These are phyloP conservation scores for Craterostigma plantagineum DNA, from an alignment of 257 asterid genomes.

Conservation along the genomic window DNA sequence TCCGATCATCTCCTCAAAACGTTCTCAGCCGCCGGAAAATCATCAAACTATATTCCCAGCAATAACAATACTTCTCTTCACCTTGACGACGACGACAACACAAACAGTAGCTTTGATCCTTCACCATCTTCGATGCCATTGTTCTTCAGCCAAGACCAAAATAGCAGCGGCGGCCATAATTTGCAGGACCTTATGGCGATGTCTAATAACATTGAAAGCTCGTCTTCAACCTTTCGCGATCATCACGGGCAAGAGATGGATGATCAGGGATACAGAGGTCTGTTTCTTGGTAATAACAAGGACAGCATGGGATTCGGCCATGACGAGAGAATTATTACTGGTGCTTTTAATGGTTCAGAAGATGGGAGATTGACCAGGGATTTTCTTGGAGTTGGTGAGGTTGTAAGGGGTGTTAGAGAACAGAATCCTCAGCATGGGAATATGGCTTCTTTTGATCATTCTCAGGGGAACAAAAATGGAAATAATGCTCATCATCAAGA, in stretches of 20 bases:
- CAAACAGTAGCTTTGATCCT: no score
- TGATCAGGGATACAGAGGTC: constrained; percentile 8
- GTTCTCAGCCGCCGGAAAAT: constrained; percentile 12
- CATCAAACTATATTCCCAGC: no score
- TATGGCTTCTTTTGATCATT: no score
- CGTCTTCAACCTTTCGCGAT: constrained; percentile 16
- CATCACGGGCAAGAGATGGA: constrained; percentile 15
- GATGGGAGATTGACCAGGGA: neutral
- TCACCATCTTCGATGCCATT: neutral
- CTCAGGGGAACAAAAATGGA: no score
- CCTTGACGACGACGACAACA: no score
- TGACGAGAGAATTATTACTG: no score
- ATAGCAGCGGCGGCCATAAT: constrained; percentile 12
- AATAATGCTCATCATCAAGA: no score
- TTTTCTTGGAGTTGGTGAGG: constrained; percentile 1
- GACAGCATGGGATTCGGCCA: neutral
- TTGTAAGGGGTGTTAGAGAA: neutral
- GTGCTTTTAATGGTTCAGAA: no score
- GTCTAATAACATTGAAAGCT: constrained; percentile 8
- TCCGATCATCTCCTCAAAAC: constrained; percentile 22
- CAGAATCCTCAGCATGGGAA: no score
- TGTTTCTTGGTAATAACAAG: neutral
- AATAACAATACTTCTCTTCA: no score
- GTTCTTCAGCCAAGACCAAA: no score
- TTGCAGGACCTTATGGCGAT: constrained; percentile 26